Evolutionary conservation across 768 basidiomycete species (phyloP).

Genomic region (Phlegmacium glaucopus): DNA sequence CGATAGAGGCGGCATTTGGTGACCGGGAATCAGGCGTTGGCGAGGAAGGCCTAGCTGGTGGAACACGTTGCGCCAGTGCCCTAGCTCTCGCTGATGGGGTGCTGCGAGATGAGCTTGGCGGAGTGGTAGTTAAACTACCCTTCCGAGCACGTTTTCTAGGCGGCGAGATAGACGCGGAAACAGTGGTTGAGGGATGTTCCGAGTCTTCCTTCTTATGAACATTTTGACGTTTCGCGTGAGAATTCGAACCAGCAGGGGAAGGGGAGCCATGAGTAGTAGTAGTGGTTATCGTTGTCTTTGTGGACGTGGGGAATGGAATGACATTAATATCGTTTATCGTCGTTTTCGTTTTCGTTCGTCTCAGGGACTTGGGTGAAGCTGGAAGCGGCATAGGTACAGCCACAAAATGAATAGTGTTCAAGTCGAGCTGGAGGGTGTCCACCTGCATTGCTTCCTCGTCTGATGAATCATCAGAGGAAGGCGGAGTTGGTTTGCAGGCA

Average conservation of each 20-base stretch:
- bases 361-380: neutral
- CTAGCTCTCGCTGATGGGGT: neutral
- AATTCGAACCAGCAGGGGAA: neutral
- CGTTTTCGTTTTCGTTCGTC: neutral
- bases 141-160: constrained; percentile 4
- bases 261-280: neutral
- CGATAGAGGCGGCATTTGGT: no score
- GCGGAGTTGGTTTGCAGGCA: neutral
- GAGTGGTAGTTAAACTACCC: neutral
- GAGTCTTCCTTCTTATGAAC: neutral
- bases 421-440: neutral
- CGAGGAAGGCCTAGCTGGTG: neutral
- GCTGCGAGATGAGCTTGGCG: neutral
- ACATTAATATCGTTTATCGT: neutral
- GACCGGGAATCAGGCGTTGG: neutral
- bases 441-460: neutral
- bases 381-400: neutral
- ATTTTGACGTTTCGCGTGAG: neutral
- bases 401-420: neutral
- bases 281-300: neutral
- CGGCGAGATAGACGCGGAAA: neutral
- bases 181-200: neutral
- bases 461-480: neutral
- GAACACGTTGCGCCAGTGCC: neutral
- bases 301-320: constrained; percentile 11